Conservation (phyloP, 495 filamentous ascomycete genomes). For the Penicillium paradoxum region DNA sequence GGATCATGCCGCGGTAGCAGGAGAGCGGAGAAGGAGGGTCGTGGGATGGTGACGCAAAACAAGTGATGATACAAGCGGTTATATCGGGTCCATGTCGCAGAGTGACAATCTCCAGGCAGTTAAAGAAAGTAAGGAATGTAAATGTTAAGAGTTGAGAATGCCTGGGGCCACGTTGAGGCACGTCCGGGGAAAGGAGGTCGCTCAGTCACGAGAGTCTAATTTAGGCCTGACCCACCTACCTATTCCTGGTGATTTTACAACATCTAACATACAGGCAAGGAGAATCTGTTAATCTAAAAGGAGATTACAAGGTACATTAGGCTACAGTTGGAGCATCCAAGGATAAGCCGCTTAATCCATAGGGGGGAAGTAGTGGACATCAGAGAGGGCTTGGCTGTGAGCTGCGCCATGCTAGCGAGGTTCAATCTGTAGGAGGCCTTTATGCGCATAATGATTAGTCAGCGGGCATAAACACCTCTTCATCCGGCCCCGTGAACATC, state of each 20-base stretch:
- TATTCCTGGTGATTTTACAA: conserved; percentile 17
- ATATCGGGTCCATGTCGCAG: conserved; percentile 17
- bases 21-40: conserved; percentile 12
- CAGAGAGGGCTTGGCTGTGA: not conserved
- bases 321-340: not conserved
- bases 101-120: not conserved
- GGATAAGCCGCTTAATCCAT: not conserved
- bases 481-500: not conserved
- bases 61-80: conserved; percentile 12
- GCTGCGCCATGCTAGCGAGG: not conserved
- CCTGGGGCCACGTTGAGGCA: conserved; percentile 22
- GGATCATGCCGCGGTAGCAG: conserved; percentile 18
- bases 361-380: not conserved
- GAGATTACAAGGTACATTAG: not conserved
- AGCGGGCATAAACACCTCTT: not conserved
- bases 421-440: too few relatives aligned
- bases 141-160: conserved; percentile 1
- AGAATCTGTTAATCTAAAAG: not conserved
- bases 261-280: not conserved
- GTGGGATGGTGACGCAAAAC: conserved; percentile 5
- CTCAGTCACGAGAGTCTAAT: conserved; percentile 26
- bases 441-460: not conserved
- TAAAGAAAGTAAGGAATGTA: not conserved
- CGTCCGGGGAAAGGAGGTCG: conserved; percentile 29
- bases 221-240: conserved; percentile 22